Base-by-base conservation (phyloP, 2,329 filamentous ascomycete species). In the Pyricularia pennisetigena region DNA sequence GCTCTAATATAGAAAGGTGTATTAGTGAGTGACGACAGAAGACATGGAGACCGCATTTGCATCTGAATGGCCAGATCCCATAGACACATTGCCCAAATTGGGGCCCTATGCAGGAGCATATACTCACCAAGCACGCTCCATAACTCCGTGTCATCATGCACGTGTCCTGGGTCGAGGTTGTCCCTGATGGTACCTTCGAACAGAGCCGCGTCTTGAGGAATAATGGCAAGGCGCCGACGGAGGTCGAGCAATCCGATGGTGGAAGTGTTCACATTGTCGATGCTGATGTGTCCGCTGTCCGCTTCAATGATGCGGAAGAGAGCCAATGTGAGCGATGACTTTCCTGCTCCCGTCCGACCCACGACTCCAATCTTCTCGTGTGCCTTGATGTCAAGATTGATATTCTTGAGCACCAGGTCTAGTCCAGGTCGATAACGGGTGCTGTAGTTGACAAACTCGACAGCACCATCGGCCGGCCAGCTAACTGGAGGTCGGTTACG, bases 321-420 rank as follows among this genome's bases (percentile, higher is more conserved):
- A 2, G 95, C 90, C 70, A 99, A 83, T 0, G 95, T 98, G 70
- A 99, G 82, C 10, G 93, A 97, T 70, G 92, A 97, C 82, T 99
- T 99, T 75, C 95, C 95, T 35, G 95, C 95, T 68, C 95, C 95
- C 0, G 95, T 99, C 65, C 95, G 90, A 68, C 95, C 95, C 35
- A 99, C 95, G 12, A 99, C 94, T 70, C 95, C 95, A 77, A 99
- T 95, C 85, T 98, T 99, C 82, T 99, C 95, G 75, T 94, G 93
- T 5, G 94, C 90, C 81, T 97, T 96, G 82, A 99, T 97, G 76
- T 93, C 88, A 16, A 99, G 83, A 74, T 87, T 94, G 79, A 99
- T 88, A 76, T 97, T 91, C 83, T 96, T 97, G 72, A 99, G 84
- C 68, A 98, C 94, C 69, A 97, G 84, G 74, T 97, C 94, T 68